Percentiles rank a stretch among this genome's conserved stretches.
phyloP scores from a whole-genome alignment of 2,329 filamentous ascomycete species.

The Thermoascus crustaceus region DNA sequence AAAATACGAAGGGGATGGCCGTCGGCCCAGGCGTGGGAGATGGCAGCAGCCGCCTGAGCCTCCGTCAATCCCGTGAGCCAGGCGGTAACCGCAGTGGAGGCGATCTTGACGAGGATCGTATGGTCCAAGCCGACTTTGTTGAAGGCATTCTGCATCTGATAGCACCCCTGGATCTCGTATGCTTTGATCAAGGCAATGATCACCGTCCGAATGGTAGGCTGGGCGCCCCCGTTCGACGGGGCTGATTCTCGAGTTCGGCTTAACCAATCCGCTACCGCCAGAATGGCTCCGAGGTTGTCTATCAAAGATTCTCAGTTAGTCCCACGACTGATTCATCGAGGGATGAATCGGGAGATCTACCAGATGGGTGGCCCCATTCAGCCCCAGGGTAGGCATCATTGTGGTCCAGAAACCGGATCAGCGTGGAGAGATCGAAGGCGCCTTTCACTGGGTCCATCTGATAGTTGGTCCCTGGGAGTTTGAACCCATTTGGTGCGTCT shows the following conservation, averaged over 20 bases:
- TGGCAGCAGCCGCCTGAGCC: slow-evolving; percentile 24
- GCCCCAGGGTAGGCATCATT: slow-evolving; percentile 34
- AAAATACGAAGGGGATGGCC: slow-evolving; percentile 29
- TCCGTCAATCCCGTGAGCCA: slow-evolving; percentile 30
- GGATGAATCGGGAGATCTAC: too few species aligned
- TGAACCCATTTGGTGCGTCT: slow-evolving; percentile 24
- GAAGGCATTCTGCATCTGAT: slow-evolving; percentile 31
- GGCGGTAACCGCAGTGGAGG: slow-evolving; percentile 30
- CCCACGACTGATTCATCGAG: too few species aligned
- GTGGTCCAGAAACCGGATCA: slow-evolving; percentile 37
- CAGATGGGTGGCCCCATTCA: slow-evolving; percentile 39
- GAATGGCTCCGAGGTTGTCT: slow-evolving; percentile 35
- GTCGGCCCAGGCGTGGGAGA: slow-evolving; percentile 36
- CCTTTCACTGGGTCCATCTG: slow-evolving; percentile 31
- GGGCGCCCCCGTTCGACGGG: too few species aligned
- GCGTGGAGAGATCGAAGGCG: slow-evolving; percentile 30
- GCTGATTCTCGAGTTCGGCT: slow-evolving; percentile 15
- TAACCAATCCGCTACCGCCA: slow-evolving; percentile 28
- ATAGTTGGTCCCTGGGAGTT: slow-evolving; percentile 30
- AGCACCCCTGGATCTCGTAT: slow-evolving; percentile 37
- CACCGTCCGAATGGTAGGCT: slow-evolving; percentile 27
- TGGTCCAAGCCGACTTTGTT: slow-evolving; percentile 36
- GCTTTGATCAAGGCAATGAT: slow-evolving; percentile 31
- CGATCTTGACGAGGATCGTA: slow-evolving; percentile 35
- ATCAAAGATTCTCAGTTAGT: too few species aligned